Evolutionary conservation across 1,284 basidiomycete species (phyloP).

Genomic region (Apiotrichum porosum): DNA sequence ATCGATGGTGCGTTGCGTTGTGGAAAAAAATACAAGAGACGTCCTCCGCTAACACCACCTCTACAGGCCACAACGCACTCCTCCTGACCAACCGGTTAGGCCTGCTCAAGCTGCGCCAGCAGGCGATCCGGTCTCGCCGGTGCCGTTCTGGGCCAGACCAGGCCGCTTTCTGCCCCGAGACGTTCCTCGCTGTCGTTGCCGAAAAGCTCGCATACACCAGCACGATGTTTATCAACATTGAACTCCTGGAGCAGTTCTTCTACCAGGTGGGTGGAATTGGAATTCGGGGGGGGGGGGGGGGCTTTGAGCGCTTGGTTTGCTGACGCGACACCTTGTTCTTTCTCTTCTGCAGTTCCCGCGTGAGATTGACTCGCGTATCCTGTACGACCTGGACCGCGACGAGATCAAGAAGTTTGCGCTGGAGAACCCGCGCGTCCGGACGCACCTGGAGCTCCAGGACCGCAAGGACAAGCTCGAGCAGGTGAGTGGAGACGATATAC

Average conservation of each 20-base stretch:
- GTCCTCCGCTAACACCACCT: too few species aligned
- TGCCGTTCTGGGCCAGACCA: conserved; percentile 81
- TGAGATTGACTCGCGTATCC: conserved; percentile 90
- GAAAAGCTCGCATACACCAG: conserved; percentile 95
- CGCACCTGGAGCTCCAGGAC: conserved; percentile 92
- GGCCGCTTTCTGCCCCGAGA: conserved; percentile 89
- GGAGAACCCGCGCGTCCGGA: conserved; percentile 81
- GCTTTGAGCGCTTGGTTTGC: too few species aligned
- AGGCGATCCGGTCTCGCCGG: conserved; percentile 77
- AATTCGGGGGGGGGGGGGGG: too few species aligned
- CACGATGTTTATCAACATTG: conserved; percentile 98
- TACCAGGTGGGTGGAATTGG: conserved; percentile 70
- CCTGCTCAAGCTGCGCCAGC: conserved; percentile 77
- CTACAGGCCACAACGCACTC: conserved; percentile 85
- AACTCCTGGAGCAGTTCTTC: conserved; percentile 96
- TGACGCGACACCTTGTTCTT: too few species aligned
- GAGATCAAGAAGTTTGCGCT: conserved; percentile 83
- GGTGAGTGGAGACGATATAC: too few species aligned
- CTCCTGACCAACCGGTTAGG: conserved; percentile 75
- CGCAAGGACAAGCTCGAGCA: conserved; percentile 97
- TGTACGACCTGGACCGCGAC: conserved; percentile 81
- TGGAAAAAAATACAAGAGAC: too few species aligned
- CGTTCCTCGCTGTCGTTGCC: conserved; percentile 92
- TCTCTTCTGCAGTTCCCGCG: conserved; percentile 85
- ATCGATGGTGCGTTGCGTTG: conserved; percentile 65